These are phyloP conservation scores for Diplotaxis tenuifolia DNA, from an alignment of 345 rosid genomes.

Conservation along the genomic window DNA sequence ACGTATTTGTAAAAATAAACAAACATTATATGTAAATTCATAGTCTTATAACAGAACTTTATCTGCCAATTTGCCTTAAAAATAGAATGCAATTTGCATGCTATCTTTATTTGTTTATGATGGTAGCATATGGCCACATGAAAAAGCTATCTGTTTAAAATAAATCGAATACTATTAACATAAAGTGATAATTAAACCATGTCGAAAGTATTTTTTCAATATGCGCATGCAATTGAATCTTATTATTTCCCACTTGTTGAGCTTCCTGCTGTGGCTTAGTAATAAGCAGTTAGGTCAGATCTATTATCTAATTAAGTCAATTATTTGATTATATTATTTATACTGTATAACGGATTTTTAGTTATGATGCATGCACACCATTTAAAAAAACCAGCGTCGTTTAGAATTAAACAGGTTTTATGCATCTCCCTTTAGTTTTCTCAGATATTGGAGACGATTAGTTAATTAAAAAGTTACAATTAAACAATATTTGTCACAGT, in stretches of 20 bases:
- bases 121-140: constrained; percentile 4
- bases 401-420: neutral
- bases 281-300: constrained; percentile 20
- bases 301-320: constrained; percentile 9
- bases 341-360: neutral
- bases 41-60: neutral
- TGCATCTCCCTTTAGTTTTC: constrained; percentile 15
- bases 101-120: neutral
- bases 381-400: neutral
- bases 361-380: constrained; percentile 5
- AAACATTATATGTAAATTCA: neutral
- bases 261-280: constrained; percentile 3
- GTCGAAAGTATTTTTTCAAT: constrained; percentile 9
- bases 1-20: neutral
- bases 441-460: constrained; percentile 27
- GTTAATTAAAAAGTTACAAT: constrained; percentile 14
- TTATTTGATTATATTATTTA: constrained; percentile 9
- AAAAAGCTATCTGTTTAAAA: neutral
- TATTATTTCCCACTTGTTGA: constrained; percentile 25
- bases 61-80: neutral
- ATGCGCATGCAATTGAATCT: constrained; percentile 20
- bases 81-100: neutral
- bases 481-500: constrained; percentile 14
- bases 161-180: constrained; percentile 2
- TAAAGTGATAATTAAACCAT: neutral